A percentile compares a stretch with the other conserved stretches of the same genome.
Evolutionary conservation across 306 rosid species (phyloP).

Genomic region (Cicer judaicum): DNA sequence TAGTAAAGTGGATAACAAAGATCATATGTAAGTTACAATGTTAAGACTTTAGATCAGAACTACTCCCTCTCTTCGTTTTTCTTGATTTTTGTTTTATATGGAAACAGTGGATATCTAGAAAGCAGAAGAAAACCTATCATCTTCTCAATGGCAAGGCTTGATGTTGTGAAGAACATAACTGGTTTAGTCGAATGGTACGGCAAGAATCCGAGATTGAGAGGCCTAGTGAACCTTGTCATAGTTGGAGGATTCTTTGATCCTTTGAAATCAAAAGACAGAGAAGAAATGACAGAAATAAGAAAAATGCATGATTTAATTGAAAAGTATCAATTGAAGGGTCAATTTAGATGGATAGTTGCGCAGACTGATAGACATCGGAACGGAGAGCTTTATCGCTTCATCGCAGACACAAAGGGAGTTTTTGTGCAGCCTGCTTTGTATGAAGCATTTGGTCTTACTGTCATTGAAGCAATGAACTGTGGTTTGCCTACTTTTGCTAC

Average conservation of each 20-base stretch:
- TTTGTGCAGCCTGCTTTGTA: conserved; percentile 93
- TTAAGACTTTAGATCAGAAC: background rate
- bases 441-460: conserved; percentile 94
- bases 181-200: conserved; percentile 91
- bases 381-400: conserved; percentile 82
- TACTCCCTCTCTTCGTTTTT: too few relatives aligned
- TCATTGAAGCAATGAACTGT: conserved; percentile 96
- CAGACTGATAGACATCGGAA: conserved; percentile 78
- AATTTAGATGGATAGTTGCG: conserved; percentile 93
- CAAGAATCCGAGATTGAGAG: conserved; percentile 70
- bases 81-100: background rate
- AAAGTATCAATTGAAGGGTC: conserved; percentile 70
- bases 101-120: conserved; percentile 71
- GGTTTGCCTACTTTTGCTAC: conserved; percentile 95
- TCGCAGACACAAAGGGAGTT: conserved; percentile 92
- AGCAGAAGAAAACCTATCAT: conserved; percentile 77
- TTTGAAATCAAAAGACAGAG: conserved; percentile 79
- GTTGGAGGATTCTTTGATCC: conserved; percentile 98
- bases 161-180: conserved; percentile 81
- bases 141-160: conserved; percentile 93
- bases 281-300: conserved; percentile 75
- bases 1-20: conserved; percentile 64
- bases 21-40: conserved; percentile 63
- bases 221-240: conserved; percentile 81
- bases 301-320: conserved; percentile 77